Percentiles rank a stretch among this genome's conserved stretches.
Evolutionary conservation across 768 basidiomycete species (phyloP).

Genomic region (Mycena leptocephala): DNA sequence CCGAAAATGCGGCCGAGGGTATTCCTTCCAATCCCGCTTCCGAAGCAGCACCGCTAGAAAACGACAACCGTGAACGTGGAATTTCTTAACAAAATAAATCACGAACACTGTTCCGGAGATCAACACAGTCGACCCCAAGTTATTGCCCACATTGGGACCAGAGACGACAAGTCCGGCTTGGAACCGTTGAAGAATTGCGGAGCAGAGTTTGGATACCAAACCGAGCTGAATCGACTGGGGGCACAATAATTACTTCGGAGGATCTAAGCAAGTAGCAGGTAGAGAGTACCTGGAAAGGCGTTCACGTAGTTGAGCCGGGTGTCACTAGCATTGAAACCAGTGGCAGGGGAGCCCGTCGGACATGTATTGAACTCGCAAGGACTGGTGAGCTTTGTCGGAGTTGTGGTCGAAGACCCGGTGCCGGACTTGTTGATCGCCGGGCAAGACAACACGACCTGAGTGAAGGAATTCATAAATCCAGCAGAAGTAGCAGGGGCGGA

Average conservation of each 20-base stretch:
- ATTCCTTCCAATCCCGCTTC: slow-evolving; percentile 55
- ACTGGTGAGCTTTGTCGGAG: slow-evolving; percentile 49
- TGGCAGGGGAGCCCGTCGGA: slow-evolving; percentile 59
- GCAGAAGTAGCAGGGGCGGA: neutral
- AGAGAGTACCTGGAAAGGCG: slow-evolving; percentile 47
- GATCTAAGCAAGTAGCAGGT: slow-evolving; percentile 3
- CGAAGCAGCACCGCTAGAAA: slow-evolving; percentile 62
- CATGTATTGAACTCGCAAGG: slow-evolving; percentile 67
- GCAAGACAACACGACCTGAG: slow-evolving; percentile 63
- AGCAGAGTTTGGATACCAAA: slow-evolving; percentile 62
- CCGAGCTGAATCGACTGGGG: slow-evolving; percentile 49
- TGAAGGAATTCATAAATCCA: neutral
- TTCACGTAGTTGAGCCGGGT: slow-evolving; percentile 55
- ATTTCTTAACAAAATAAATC: neutral
- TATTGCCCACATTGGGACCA: slow-evolving; percentile 61
- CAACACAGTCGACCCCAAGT: slow-evolving; percentile 50
- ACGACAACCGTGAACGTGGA: neutral
- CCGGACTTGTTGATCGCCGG: slow-evolving; percentile 65
- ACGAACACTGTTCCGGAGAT: slow-evolving; percentile 62
- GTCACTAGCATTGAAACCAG: slow-evolving; percentile 58
- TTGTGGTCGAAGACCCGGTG: slow-evolving; percentile 57
- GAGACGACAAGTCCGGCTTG: slow-evolving; percentile 62
- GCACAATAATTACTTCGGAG: neutral
- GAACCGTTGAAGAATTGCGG: slow-evolving; percentile 56
- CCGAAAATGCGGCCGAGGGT: neutral